Conservation (phyloP, 1,284 basidiomycete genomes). For the Papiliotrema fonsecae region DNA sequence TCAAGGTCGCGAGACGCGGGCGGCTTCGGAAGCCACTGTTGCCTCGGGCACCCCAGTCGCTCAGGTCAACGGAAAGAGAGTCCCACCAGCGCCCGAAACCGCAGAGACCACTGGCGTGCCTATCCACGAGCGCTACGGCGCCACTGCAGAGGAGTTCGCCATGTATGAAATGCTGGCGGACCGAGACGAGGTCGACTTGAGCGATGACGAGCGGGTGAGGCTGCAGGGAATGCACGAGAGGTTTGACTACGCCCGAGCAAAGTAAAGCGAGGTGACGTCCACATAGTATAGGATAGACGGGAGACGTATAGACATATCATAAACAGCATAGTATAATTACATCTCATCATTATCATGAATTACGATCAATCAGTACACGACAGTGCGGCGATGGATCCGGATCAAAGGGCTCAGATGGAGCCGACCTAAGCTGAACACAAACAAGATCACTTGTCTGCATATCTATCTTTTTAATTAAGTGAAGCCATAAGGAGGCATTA, state of each 20-base stretch:
- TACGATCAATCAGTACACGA: no score
- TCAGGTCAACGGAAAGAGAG: slow-evolving; percentile 7
- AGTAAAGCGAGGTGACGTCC: slow-evolving; percentile 1
- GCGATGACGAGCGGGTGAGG: slow-evolving; percentile 32
- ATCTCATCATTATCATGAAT: no score
- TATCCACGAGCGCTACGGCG: not conserved
- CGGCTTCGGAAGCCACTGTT: not conserved
- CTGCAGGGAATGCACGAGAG: slow-evolving; percentile 27
- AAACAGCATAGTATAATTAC: not conserved
- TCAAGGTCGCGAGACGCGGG: not conserved
- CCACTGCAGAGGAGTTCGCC: slow-evolving; percentile 25
- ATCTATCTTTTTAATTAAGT: no score
- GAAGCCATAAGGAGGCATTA: no score
- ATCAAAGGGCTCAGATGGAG: no score
- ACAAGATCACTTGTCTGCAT: no score
- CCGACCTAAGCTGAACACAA: no score
- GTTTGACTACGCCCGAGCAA: slow-evolving; percentile 26
- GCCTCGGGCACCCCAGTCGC: slow-evolving; percentile 1
- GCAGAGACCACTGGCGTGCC: not conserved
- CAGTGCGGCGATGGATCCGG: no score
- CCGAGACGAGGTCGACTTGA: slow-evolving; percentile 33
- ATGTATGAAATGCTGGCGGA: slow-evolving; percentile 32
- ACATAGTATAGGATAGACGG: not conserved
- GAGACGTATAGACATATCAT: not conserved
- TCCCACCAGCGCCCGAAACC: not conserved